These are phyloP conservation scores for Paraconiothyrium brasiliense DNA, from an alignment of 2,329 filamentous ascomycete genomes.

Conservation along the genomic window DNA sequence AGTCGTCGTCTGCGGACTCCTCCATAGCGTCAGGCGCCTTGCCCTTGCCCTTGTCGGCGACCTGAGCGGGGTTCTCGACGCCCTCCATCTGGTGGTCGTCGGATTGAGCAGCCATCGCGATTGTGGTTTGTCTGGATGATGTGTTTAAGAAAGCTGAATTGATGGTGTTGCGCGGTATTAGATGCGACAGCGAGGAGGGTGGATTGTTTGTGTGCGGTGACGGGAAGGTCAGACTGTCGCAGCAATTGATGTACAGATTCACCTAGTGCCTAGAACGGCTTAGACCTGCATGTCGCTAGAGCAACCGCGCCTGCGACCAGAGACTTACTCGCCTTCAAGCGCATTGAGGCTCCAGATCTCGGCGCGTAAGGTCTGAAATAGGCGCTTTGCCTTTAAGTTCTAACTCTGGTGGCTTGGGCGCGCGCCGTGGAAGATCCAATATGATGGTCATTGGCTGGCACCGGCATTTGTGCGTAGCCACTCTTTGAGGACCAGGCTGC, in stretches of 20 bases:
- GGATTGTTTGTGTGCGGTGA: constrained; percentile 10
- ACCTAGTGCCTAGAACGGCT: neutral
- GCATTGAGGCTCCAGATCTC: neutral
- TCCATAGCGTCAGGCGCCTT: constrained; percentile 76
- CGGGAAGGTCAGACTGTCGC: constrained; percentile 2
- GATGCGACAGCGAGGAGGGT: constrained; percentile 23
- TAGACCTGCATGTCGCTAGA: constrained; percentile 1
- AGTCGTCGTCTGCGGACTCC: constrained; percentile 76
- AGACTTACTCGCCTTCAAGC: neutral
- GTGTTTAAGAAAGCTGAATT: constrained; percentile 5
- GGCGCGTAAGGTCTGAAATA: neutral
- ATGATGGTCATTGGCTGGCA: neutral
- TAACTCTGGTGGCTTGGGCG: neutral
- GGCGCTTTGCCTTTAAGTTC: neutral
- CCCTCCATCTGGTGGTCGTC: constrained; percentile 51
- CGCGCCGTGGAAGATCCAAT: neutral
- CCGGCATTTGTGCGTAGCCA: neutral
- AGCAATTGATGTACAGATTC: constrained; percentile 1
- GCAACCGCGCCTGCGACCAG: neutral
- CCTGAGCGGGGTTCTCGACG: constrained; percentile 53
- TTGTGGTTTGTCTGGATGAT: constrained; percentile 15
- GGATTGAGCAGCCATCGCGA: constrained; percentile 43
- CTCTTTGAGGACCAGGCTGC: neutral
- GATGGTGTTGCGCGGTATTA: constrained; percentile 3
- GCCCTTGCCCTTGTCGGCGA: constrained; percentile 84